phyloP scores from a whole-genome alignment of 2,329 filamentous ascomycete genomes.

The Monosporascus sp. region DNA sequence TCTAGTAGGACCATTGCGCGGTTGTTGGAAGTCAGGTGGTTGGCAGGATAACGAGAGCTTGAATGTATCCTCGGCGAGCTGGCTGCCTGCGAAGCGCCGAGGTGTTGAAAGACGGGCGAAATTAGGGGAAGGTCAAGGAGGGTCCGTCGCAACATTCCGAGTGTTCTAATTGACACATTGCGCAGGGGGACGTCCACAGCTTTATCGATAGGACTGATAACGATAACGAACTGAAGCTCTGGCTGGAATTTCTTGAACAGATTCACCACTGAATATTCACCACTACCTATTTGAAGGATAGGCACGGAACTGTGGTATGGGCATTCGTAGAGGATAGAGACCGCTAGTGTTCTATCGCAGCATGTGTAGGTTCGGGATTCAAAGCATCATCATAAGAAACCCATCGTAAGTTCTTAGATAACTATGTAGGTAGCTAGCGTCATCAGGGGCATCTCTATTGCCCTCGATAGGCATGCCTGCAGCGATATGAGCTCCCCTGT shows the following conservation, averaged over 20 bases:
- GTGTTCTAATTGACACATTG: background rate
- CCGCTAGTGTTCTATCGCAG: too few species aligned
- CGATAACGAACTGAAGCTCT: background rate
- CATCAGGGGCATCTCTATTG: background rate
- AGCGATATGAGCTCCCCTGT: background rate
- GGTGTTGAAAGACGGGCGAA: background rate
- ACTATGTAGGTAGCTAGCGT: background rate
- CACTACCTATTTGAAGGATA: too few species aligned
- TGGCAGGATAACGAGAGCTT: background rate
- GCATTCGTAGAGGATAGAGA: too few species aligned
- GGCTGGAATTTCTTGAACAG: background rate
- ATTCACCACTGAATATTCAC: background rate
- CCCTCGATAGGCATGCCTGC: background rate
- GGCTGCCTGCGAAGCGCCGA: background rate
- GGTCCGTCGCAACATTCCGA: background rate
- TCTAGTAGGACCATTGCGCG: slow-evolving; percentile 28
- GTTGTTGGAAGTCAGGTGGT: background rate
- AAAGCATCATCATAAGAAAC: too few species aligned
- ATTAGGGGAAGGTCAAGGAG: background rate
- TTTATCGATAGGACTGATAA: background rate
- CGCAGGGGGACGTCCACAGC: background rate
- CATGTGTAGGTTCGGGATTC: too few species aligned
- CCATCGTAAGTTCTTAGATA: too few species aligned
- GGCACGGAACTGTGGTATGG: too few species aligned
- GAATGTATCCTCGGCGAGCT: background rate